Conservation (phyloP, 306 rosid genomes). For the Cucurbita maxima region DNA sequence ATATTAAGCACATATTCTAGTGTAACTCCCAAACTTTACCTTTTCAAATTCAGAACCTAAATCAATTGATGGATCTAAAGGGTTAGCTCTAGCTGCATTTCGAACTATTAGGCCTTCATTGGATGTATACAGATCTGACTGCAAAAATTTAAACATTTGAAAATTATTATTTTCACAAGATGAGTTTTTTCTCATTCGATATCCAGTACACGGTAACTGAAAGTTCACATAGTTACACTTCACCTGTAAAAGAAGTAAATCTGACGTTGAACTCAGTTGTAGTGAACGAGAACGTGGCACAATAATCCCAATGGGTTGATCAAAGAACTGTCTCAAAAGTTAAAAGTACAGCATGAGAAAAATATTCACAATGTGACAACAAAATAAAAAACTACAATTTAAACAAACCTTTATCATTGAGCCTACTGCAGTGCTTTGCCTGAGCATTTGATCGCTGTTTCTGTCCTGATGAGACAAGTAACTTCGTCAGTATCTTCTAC, state of each 20-base stretch:
- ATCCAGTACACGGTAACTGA: background rate
- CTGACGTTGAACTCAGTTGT: constrained; percentile 44
- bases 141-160: constrained; percentile 15
- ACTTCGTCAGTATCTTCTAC: constrained; percentile 11
- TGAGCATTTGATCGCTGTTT: constrained; percentile 21
- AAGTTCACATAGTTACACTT: background rate
- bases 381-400: background rate
- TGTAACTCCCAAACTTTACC: constrained; percentile 21
- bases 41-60: constrained; percentile 66
- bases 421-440: constrained; percentile 28
- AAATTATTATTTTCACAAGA: background rate
- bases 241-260: constrained; percentile 53
- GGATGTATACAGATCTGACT: constrained; percentile 51
- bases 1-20: background rate
- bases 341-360: constrained; percentile 5
- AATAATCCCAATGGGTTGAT: constrained; percentile 32
- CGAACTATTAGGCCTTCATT: constrained; percentile 37
- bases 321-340: constrained; percentile 34
- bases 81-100: constrained; percentile 49
- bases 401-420: constrained; percentile 31
- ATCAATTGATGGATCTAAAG: constrained; percentile 40
- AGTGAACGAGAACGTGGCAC: constrained; percentile 43
- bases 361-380: background rate
- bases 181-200: background rate
- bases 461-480: constrained; percentile 21